Evolutionary conservation across 768 basidiomycete species (phyloP), one percentile per base, ranked within the genome.

Genomic region (Tulasnella sp.): DNA sequence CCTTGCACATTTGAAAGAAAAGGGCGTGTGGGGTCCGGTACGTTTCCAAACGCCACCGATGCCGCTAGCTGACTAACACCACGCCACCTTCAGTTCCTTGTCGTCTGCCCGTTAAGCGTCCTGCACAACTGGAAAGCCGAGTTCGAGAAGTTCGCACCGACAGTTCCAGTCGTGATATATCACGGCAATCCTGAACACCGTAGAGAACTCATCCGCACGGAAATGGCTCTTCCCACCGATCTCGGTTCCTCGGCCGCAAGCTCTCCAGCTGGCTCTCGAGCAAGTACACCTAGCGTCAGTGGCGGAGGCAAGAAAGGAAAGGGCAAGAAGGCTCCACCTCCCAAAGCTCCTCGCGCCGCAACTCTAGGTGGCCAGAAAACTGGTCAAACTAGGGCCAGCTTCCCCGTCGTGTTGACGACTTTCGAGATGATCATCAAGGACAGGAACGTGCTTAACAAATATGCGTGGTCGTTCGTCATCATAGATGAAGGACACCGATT

Each of bases 401-500:
- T 82, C 79, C 83, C 82, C 40, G 79, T 84, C 35, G 82, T 85
- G 26, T 83, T 97, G 23, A 98, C 96, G 5, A 98, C 95, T 2
- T 97, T 95, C 83, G 93, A 99, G 83, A 93, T 98, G 83, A 90
- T 96, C 80, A 96, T 96, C 82, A 92, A 89, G 79, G 93, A 98
- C 83, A 89, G 91, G 40, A 84, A 86, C 48, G 88, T 91, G 81
- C 87, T 92, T 74, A 84, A 86, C 70, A 88, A 87, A 78, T 93
- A 93, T 83, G 85, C 89, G 61, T 94, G 92, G 92, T 91, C 93
- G 35, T 98, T 96, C 83, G 94, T 99, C 83, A 94, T 99, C 79
- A 97, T 99, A 2, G 95, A 96, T 83, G 95, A 97, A 84, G 95
- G 97, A 0, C 98, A 99, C 84, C 87, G 97, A 32, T 84, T 99